Evolutionary conservation across 83 land plant genomes (phyloP).

Genomic region (Diphasiastrum complanatum): DNA sequence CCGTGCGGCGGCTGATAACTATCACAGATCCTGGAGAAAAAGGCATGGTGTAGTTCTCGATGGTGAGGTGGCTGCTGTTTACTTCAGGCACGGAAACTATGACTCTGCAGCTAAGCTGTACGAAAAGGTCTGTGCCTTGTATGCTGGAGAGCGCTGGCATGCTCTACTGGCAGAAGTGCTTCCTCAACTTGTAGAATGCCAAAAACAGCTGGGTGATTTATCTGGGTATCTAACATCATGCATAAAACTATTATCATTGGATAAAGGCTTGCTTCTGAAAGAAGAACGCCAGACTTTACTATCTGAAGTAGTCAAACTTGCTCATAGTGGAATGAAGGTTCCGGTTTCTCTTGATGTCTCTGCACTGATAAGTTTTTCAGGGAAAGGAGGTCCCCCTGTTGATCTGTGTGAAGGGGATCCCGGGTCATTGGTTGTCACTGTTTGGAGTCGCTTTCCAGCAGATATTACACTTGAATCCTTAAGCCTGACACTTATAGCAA

Average conservation of each 20-base stretch:
- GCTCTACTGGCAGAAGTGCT: conserved; percentile 85
- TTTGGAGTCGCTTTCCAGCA: conserved; percentile 98
- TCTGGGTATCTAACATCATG: conserved; percentile 93
- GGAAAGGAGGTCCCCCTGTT: conserved; percentile 79
- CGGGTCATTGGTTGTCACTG: conserved; percentile 65
- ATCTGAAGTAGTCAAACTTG: conserved; percentile 77
- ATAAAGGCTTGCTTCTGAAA: conserved; percentile 45
- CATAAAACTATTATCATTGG: conserved; percentile 78
- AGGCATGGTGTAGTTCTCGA: conserved; percentile 98
- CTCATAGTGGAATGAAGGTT: conserved; percentile 76
- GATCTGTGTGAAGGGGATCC: conserved; percentile 93
- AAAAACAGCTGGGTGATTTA: conserved; percentile 74
- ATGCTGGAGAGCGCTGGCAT: conserved; percentile 95
- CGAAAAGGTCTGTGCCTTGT: conserved; percentile 97
- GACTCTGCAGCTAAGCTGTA: conserved; percentile 91
- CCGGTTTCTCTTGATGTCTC: conserved; percentile 95
- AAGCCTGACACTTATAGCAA: conserved; percentile 67
- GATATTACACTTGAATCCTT: conserved; percentile 77
- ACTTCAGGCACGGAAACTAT: conserved; percentile 55
- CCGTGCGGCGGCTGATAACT: conserved; percentile 95
- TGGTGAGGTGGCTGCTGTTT: conserved; percentile 87
- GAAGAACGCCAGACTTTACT: conserved; percentile 80
- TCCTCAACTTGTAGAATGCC: conserved; percentile 88
- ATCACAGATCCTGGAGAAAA: conserved; percentile 93
- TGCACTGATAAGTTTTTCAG: conserved; percentile 85